Evolutionary conservation across 768 basidiomycete genomes (phyloP), one percentile per base, ranked within the genome.

Genomic region (Lactarius evosmus): DNA sequence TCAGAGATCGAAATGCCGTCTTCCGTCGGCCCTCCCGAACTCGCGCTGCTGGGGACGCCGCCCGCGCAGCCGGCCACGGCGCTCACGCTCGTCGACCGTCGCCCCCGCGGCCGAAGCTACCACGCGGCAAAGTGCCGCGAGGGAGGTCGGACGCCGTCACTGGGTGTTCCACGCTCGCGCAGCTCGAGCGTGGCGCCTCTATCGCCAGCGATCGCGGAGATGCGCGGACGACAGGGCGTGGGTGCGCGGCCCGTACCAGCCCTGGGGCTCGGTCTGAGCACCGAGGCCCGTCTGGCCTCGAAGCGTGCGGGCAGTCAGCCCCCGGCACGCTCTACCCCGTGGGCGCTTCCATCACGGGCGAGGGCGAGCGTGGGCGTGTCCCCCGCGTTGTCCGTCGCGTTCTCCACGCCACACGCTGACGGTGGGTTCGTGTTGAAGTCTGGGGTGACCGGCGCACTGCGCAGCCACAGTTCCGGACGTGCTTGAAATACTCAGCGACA

Each of bases 131-230:
- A 65, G 40, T 22, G 33, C 22, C 25, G 29, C 61, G 58, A 49
- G 60, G 44, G 33, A 75, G 79, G 44, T 77, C 78, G 25, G 77
- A 78, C 54, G 70, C 72, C 29, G 72, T 68, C 46, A 72, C 56
- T 32, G 72, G 70, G 63, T 12, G 59, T 68, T 22, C 81, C 80
- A 9, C 78, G 81, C 22, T 83, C 82, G 6, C 74, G 77, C 8
- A 83, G 82, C 70, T 82, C 82, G 0, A 80, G 79, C 63, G 71
- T 79, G 9, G 74, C 76, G 1, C 82, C 81, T 0, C 68, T 74
- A 7, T 85, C 83, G 0, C 84, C 84, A 2, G 50, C 66, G 4
- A 73, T 72, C 19, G 59, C n/a, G 19, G 62, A 63, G 34, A 55
- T 30, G 40, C 65, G 65, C 25, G 67, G 61, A 34, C 54, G 61